Conservation (phyloP, 23 red algal genomes). For the Chondrus crispus region DNA sequence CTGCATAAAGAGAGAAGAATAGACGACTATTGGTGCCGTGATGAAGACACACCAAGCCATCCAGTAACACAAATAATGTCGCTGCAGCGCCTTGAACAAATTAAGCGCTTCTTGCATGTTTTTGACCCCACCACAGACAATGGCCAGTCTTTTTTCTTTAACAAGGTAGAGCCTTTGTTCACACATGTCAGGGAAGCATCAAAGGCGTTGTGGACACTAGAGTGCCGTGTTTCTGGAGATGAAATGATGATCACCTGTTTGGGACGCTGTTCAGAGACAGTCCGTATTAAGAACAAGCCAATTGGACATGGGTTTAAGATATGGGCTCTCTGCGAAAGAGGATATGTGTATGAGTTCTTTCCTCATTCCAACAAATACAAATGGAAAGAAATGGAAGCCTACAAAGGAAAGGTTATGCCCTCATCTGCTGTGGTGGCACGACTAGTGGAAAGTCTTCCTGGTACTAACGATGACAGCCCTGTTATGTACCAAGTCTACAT, state of each 20-base stretch:
- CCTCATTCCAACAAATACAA: neutral
- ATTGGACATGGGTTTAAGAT: slow-evolving; percentile 7
- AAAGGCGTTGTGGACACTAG: neutral
- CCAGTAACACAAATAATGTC: neutral
- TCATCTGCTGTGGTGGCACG: neutral
- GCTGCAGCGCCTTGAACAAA: neutral
- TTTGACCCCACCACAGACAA: neutral
- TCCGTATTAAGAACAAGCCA: neutral
- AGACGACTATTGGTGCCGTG: neutral
- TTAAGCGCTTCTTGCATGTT: neutral
- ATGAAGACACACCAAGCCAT: neutral
- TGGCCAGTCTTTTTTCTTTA: neutral
- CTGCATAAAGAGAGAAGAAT: neutral
- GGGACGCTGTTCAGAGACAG: neutral
- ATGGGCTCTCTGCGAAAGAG: neutral
- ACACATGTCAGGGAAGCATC: neutral
- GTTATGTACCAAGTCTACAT: neutral
- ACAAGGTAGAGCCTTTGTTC: neutral
- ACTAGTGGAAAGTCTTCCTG: neutral
- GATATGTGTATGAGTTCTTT: neutral
- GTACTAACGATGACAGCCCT: neutral
- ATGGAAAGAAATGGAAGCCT: neutral
- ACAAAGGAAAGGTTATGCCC: neutral
- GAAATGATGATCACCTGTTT: neutral
- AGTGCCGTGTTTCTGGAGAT: neutral